Percentiles rank a stretch among this genome's conserved stretches.
These are phyloP conservation scores for Rhizopogon vinicolor DNA, from an alignment of 768 basidiomycete species.

Conservation along the genomic window DNA sequence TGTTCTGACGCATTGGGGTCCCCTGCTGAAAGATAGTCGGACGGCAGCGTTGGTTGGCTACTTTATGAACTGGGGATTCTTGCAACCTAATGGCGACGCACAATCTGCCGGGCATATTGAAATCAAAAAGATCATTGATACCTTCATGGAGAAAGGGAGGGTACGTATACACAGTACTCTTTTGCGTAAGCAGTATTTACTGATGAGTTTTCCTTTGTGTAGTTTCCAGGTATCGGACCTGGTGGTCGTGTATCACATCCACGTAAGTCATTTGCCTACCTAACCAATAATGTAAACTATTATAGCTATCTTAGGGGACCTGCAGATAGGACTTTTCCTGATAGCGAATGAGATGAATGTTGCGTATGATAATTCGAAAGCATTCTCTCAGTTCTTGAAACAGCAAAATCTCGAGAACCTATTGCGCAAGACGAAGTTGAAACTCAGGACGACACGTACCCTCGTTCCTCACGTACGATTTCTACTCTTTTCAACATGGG, in stretches of 20 bases:
- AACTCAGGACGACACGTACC: slow-evolving; percentile 21
- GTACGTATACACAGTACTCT: neutral
- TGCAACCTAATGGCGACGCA: slow-evolving; percentile 1
- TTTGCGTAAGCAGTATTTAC: neutral
- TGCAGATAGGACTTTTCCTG: slow-evolving; percentile 3
- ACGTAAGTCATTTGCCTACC: neutral
- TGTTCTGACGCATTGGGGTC: slow-evolving; percentile 33
- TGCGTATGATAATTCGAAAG: slow-evolving; percentile 33
- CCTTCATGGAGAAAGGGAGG: slow-evolving; percentile 13
- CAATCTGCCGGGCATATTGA: slow-evolving; percentile 1
- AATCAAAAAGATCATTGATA: slow-evolving; percentile 1
- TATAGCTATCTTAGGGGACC: neutral
- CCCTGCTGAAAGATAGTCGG: slow-evolving; percentile 28
- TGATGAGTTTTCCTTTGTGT: neutral
- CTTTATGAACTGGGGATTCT: slow-evolving; percentile 44
- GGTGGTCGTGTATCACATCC: neutral
- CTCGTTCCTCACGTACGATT: slow-evolving; percentile 37
- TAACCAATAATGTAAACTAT: neutral
- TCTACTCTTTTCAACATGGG: neutral
- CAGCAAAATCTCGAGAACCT: slow-evolving; percentile 19
- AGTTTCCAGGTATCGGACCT: slow-evolving; percentile 1
- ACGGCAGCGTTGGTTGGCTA: slow-evolving; percentile 35
- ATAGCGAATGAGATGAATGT: slow-evolving; percentile 10
- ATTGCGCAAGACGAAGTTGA: slow-evolving; percentile 17
- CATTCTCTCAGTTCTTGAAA: slow-evolving; percentile 32